Percentiles rank a stretch among this genome's conserved stretches.
Conservation (phyloP, 2,329 filamentous ascomycete species). For the Penicillium hesseltinei region DNA sequence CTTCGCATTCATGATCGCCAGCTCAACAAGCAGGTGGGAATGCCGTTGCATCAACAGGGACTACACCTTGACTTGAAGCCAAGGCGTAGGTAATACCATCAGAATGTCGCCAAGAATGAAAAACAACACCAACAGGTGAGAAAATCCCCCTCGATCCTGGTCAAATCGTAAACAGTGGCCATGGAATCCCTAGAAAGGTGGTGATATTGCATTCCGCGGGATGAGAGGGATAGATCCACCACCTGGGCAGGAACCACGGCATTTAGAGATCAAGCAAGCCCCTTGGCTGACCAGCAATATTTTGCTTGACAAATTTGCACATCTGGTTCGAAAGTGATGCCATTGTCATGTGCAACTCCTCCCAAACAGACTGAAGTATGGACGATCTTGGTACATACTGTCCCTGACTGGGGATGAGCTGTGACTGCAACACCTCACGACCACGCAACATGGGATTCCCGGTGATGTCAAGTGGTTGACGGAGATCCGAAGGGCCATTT, state of each 20-base stretch:
- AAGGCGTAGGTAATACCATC: slow-evolving; percentile 1
- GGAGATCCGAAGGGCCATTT: too few relatives aligned
- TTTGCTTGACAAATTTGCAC: background rate
- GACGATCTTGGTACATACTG: background rate
- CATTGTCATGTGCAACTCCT: background rate
- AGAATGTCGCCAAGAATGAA: slow-evolving; percentile 27
- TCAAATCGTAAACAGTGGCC: slow-evolving; percentile 16
- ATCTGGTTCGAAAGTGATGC: background rate
- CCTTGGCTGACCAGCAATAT: background rate
- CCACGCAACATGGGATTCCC: slow-evolving; percentile 11
- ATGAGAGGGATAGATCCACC: slow-evolving; percentile 11
- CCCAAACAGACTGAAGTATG: slow-evolving; percentile 8
- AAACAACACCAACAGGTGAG: background rate
- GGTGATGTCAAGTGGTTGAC: slow-evolving; percentile 12
- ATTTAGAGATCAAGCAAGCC: slow-evolving; percentile 13
- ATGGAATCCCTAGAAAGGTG: slow-evolving; percentile 3
- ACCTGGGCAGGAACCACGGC: slow-evolving; percentile 6
- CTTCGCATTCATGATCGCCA: slow-evolving; percentile 18
- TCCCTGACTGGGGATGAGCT: background rate
- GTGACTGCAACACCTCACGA: background rate
- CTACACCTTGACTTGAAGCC: background rate
- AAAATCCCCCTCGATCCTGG: background rate
- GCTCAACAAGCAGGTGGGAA: slow-evolving; percentile 14
- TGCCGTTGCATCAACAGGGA: slow-evolving; percentile 12
- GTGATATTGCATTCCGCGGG: slow-evolving; percentile 18